Base-by-base conservation (phyloP, 441 rosid genomes). In the Corymbia calophylla region DNA sequence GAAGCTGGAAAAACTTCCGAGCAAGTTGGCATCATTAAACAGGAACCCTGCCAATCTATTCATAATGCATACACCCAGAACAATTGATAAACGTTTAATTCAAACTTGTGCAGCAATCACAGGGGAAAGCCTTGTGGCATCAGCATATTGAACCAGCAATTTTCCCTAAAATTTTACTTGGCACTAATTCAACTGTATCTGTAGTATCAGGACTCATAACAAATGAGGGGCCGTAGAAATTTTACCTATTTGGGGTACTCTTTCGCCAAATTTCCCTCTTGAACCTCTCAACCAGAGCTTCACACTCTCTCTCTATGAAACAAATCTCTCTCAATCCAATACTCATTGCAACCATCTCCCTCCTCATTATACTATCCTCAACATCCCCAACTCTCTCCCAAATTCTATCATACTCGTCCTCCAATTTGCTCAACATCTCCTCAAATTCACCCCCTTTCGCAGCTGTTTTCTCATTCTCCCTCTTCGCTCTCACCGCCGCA, bases 271-370 rank as follows among this genome's bases (percentile, higher is more conserved):
- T 90, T 92, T 95, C 95, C 88, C 92, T 91, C 68, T 89, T 93
- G 90, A 96, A 91, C 92, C 93, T 91, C 91, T 94, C 93, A 86
- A 97, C 97, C 96, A 97, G 92, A 93, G 93, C 97, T 87, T 90
- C 96, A 92, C 97, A 96, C 91, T 97, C 99, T 91, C 97, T 95
- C 94, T 96, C 98, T 70, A 97, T 95, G 91, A 93, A 95, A 87
- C 94, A 93, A 90, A 97, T 95, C 95, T 96, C 99, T 89, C 99
- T 94, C 87, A 96, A 93, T 58, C 98, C 97, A 90, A 95, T 87
- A 89, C 99, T 97, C 93, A 96, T 84, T 6, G 96, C 95, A 73
- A 90, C 81, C 2, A 95, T 93, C 93, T 97, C 98, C 90, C 92
- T 95, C 94, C 93, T 93, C 86, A 92, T 88, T 90, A 96, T 93